Evolutionary conservation across 2,329 filamentous ascomycete genomes (phyloP).

Genomic region (Aspergillus fumigatus): DNA sequence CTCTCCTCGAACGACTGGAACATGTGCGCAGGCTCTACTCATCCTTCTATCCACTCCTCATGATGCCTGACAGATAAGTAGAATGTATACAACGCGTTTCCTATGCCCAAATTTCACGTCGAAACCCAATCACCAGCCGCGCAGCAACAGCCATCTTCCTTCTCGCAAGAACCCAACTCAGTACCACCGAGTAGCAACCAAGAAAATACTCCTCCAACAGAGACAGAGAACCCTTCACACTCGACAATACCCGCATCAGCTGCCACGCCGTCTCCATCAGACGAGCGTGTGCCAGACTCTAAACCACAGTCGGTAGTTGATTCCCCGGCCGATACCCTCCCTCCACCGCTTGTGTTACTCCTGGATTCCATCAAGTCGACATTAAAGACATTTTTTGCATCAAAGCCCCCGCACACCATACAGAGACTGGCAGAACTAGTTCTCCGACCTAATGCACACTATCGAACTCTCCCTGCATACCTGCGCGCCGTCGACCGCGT

Average conservation of each 20-base stretch:
- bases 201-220: conserved; percentile 31
- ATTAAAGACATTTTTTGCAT: conserved; percentile 62
- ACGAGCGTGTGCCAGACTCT: conserved; percentile 41
- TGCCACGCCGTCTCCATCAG: conserved; percentile 33
- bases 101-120: conserved; percentile 58
- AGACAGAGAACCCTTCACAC: conserved; percentile 26
- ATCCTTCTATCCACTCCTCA: neutral
- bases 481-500: conserved; percentile 88
- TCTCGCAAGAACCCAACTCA: conserved; percentile 25
- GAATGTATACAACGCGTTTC: conserved; percentile 73
- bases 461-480: conserved; percentile 76
- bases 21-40: conserved; percentile 41
- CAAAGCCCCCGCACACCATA: conserved; percentile 82
- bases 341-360: conserved; percentile 60
- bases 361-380: conserved; percentile 56
- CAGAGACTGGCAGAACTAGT: conserved; percentile 88
- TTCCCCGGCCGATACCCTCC: conserved; percentile 51
- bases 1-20: conserved; percentile 65
- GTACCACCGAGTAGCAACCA: conserved; percentile 33
- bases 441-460: conserved; percentile 70
- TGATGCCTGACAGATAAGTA: conserved; percentile 33
- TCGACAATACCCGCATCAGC: conserved; percentile 31
- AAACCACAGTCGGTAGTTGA: conserved; percentile 39
- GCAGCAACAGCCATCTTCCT: conserved; percentile 20
- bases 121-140: conserved; percentile 32